Conservation (phyloP, 345 rosid species). For the Geranium brycei region DNA sequence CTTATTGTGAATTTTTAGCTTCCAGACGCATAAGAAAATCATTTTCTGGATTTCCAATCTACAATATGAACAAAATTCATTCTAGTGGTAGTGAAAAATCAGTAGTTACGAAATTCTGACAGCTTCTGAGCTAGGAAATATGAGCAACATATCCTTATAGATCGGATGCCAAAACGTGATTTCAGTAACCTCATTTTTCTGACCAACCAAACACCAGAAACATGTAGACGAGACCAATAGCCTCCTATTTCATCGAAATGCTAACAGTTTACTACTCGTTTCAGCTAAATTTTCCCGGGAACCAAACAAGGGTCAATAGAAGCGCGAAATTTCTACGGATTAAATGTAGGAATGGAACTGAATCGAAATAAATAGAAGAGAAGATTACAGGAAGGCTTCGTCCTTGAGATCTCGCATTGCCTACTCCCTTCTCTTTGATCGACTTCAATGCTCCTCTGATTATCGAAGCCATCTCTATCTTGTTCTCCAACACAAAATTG, state of each 20-base stretch:
- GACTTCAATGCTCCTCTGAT: conserved; percentile 51
- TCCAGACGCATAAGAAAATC: not conserved
- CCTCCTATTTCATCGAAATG: not conserved
- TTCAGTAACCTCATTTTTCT: too few relatives aligned
- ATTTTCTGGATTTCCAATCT: too few relatives aligned
- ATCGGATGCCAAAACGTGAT: too few relatives aligned
- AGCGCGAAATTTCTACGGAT: not conserved
- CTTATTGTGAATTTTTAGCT: not conserved
- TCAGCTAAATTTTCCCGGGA: not conserved
- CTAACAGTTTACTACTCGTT: not conserved
- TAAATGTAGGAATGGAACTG: not conserved
- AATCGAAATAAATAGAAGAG: not conserved
- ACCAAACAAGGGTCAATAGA: not conserved
- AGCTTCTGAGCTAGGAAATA: too few relatives aligned
- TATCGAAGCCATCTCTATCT: conserved; percentile 57
- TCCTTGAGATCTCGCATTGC: conserved; percentile 48
- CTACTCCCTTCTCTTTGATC: conserved; percentile 63
- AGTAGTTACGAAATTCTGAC: too few relatives aligned
- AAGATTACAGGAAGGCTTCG: conserved; percentile 58
- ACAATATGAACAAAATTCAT: too few relatives aligned
- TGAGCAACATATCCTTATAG: too few relatives aligned
- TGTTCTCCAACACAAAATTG: not conserved
- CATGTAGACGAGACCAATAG: not conserved
- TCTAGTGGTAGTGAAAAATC: not conserved
- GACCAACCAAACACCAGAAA: not conserved